Conservation (phyloP, 208 protist species). For the Trichomonas vaginalis region DNA sequence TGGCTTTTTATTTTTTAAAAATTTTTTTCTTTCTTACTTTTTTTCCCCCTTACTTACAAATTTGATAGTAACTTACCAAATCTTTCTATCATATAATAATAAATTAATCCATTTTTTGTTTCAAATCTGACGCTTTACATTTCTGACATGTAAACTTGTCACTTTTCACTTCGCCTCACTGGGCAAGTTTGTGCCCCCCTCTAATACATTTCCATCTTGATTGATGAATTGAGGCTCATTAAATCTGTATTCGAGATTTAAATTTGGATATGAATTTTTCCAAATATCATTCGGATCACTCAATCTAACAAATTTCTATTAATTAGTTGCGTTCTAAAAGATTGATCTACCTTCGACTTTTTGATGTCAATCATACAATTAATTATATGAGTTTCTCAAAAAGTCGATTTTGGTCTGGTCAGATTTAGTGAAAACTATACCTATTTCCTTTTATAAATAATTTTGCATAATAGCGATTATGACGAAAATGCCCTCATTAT, state of each 20-base stretch:
- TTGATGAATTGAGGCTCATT: not conserved
- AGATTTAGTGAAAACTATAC: not conserved
- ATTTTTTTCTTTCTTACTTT: no score
- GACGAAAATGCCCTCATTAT: not conserved
- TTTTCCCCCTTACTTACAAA: no score
- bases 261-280: not conserved
- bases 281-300: not conserved
- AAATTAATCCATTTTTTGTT: no score
- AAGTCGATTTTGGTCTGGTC: not conserved
- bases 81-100: no score
- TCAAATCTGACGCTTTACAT: no score
- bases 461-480: not conserved
- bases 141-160: no score
- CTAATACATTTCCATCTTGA: not conserved
- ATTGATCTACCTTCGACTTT: no score
- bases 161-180: no score
- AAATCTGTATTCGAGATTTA: not conserved
- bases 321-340: not conserved
- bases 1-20: no score
- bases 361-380: no score
- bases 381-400: not conserved
- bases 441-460: not conserved
- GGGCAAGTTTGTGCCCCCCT: no score
- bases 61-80: no score
- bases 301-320: not conserved